Evolutionary conservation across 805 yeast species (phyloP), one percentile per base, ranked within the genome.

Genomic region (Grigorovia humatica): DNA sequence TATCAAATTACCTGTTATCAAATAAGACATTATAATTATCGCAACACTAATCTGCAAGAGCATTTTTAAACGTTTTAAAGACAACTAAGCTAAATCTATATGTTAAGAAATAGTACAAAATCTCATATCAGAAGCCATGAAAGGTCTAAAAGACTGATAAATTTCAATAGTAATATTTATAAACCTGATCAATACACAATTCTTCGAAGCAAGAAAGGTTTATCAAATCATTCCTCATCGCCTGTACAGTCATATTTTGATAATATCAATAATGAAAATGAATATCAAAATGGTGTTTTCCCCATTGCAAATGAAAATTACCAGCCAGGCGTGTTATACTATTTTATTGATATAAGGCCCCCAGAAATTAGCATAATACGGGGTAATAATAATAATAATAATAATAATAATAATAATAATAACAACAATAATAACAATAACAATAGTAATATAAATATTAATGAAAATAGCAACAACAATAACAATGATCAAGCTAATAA

Each of bases 291-390:
- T 12, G 57, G 56, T 17, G 54, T 51, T 29, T 53, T 54, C 18
- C 43, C 52, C 11, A 52, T 52, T 15, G 38, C 49, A 27, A 51
- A 55, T 29, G 56, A 56, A 29, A 47, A 43, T 27, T 50, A 48
- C 11, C 56, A 55, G 23, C 59, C 58, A 1, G 54, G 54, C 4
- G 58, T 55, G 1, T 51, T 57, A 4, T 57, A 57, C 42, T 57
- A 57, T 42, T 53, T 57, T 18, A 46, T 55, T 5, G 49, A 55
- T 43, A 12, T 55, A 17, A 32, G 48, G 5, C 48, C 48, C 35
- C 51, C 55, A 29, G 35, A 38, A 11, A 47, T 18, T 9, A 45
- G 9, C 19, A 19, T 18, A 15, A 32, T 32, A 32, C 38, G 38
- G 38, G 38, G 38, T 3, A 32, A 32, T 32, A 32, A 32, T 32